These are phyloP conservation scores for Gardenia jasminoides DNA, from an alignment of 257 asterid genomes.

Conservation along the genomic window DNA sequence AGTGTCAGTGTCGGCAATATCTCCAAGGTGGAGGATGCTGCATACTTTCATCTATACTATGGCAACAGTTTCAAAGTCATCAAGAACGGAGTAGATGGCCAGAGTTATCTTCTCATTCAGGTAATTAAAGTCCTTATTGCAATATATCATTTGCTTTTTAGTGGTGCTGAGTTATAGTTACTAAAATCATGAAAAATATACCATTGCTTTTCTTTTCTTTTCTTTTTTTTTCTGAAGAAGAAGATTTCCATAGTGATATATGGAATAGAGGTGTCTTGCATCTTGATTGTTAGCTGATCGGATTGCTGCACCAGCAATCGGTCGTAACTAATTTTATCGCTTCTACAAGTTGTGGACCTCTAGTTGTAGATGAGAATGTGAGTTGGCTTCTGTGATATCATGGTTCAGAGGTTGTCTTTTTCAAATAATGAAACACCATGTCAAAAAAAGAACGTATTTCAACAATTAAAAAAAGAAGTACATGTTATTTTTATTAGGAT, in stretches of 20 bases:
- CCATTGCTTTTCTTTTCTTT: too few relatives aligned
- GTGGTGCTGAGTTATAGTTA: too few relatives aligned
- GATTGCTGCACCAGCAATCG: background rate
- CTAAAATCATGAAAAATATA: background rate
- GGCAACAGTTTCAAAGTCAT: conserved; percentile 94
- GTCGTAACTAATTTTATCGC: background rate
- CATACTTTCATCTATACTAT: conserved; percentile 61
- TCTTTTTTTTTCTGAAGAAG: background rate
- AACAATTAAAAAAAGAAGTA: too few relatives aligned
- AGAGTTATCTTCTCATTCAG: conserved; percentile 96
- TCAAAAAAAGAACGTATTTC: too few relatives aligned
- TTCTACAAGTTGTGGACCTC: background rate
- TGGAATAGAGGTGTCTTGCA: background rate
- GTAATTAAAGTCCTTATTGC: conserved; percentile 16
- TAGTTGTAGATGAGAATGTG: background rate
- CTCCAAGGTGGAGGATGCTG: conserved; percentile 74
- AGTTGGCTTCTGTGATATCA: background rate
- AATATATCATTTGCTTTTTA: background rate
- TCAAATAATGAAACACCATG: background rate
- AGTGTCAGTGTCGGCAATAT: conserved; percentile 57
- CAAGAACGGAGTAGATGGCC: conserved; percentile 90
- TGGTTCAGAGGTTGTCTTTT: background rate
- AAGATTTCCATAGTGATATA: background rate
- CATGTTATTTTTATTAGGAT: too few relatives aligned
- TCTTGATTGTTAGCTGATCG: background rate